Percentiles rank a stretch among this genome's conserved stretches.
Evolutionary conservation across 169 alveolate species (phyloP).

Genomic region (Babesia ovata): DNA sequence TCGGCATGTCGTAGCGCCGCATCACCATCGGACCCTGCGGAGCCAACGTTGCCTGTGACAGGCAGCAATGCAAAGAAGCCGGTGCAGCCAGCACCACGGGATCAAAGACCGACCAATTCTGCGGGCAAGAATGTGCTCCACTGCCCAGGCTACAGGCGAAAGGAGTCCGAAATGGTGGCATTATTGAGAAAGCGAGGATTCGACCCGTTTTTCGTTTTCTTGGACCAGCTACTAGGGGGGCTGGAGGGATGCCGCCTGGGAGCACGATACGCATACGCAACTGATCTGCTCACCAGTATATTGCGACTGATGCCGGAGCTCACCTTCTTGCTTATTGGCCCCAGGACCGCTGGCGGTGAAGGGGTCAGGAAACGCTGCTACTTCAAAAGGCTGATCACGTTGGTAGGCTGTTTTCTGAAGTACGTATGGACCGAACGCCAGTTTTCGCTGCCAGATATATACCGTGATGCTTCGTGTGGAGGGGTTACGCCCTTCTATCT

Average conservation of each 20-base stretch:
- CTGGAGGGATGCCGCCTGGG: conserved; percentile 38
- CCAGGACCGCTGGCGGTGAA: conserved; percentile 17
- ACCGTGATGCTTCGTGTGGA: conserved; percentile 29
- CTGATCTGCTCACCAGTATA: conserved; percentile 38
- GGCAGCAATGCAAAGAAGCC: background rate
- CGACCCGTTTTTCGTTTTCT: conserved; percentile 38
- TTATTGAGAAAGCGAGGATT: conserved; percentile 34
- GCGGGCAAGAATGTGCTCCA: background rate
- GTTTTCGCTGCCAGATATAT: conserved; percentile 21
- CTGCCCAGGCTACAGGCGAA: conserved; percentile 27
- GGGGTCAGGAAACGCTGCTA: conserved; percentile 21
- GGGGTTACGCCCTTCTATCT: conserved; percentile 48
- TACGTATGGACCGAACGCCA: conserved; percentile 18
- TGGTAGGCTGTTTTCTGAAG: conserved; percentile 12
- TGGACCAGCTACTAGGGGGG: conserved; percentile 46
- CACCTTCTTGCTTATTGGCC: conserved; percentile 33
- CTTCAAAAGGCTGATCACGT: conserved; percentile 25
- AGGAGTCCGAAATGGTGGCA: conserved; percentile 29
- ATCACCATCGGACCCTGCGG: background rate
- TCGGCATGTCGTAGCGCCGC: background rate
- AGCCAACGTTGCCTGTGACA: background rate
- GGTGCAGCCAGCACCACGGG: no score
- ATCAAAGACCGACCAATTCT: background rate
- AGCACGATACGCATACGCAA: conserved; percentile 19
- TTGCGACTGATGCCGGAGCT: conserved; percentile 57